phyloP scores from a whole-genome alignment of 371 early-diverging fungal genomes.

The Lichtheimia hyalospora region DNA sequence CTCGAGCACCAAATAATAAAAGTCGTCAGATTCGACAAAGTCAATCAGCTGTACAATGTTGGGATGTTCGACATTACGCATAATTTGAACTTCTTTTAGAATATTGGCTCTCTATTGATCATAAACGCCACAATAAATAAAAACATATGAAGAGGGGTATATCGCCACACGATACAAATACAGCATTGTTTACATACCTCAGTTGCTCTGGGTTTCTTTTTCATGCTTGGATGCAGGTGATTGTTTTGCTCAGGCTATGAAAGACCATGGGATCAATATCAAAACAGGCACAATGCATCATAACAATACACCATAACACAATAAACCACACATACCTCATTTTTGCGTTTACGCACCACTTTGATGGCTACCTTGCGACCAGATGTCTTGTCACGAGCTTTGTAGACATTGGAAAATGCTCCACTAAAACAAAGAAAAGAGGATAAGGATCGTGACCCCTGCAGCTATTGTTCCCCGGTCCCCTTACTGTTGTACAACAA shows the following conservation, averaged over 20 bases:
- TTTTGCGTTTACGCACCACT: slow-evolving; percentile 68
- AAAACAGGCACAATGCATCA: too few relatives aligned
- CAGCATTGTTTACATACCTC: slow-evolving; percentile 26
- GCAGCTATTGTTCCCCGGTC: background rate
- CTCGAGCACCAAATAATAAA: slow-evolving; percentile 86
- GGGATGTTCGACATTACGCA: slow-evolving; percentile 78
- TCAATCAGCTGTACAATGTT: slow-evolving; percentile 76
- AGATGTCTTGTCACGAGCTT: slow-evolving; percentile 58
- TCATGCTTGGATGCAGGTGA: slow-evolving; percentile 41
- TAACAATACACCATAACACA: too few relatives aligned
- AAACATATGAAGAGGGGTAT: background rate
- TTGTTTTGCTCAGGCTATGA: slow-evolving; percentile 16
- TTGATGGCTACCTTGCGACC: slow-evolving; percentile 79
- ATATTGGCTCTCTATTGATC: slow-evolving; percentile 68
- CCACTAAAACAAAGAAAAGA: slow-evolving; percentile 52
- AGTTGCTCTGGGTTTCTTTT: slow-evolving; percentile 45
- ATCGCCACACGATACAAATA: background rate
- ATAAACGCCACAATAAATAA: slow-evolving; percentile 6
- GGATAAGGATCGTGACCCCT: background rate
- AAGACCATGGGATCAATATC: background rate
- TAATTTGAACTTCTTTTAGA: slow-evolving; percentile 85
- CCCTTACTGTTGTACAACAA: background rate
- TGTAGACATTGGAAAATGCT: slow-evolving; percentile 83
- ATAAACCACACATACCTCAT: slow-evolving; percentile 2
- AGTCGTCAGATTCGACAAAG: slow-evolving; percentile 57